A percentile compares a stretch with the other conserved stretches of the same genome.
phyloP scores from a whole-genome alignment of 805 yeast genomes.

The Debaryomyces hansenii region DNA sequence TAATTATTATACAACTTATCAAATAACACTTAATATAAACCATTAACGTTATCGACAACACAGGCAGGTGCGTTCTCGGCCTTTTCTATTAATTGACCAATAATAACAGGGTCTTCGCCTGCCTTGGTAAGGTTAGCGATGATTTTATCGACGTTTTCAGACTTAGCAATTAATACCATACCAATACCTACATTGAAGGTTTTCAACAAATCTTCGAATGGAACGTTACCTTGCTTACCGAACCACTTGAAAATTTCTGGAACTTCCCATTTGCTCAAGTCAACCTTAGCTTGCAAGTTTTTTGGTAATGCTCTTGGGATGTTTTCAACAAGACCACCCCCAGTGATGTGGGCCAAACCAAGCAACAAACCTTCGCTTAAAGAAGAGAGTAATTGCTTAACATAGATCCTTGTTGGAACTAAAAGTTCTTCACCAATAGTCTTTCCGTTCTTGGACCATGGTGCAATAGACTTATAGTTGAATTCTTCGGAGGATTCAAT shows the following conservation, averaged over 20 bases:
- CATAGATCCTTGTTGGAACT: slow-evolving; percentile 92
- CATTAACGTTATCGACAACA: slow-evolving; percentile 50
- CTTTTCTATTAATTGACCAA: slow-evolving; percentile 38
- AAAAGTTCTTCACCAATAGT: slow-evolving; percentile 85
- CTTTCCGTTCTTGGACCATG: slow-evolving; percentile 67
- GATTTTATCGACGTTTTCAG: slow-evolving; percentile 61
- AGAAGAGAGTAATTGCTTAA: slow-evolving; percentile 80
- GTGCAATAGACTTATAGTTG: slow-evolving; percentile 73
- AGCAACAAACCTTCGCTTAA: slow-evolving; percentile 65
- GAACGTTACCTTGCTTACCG: slow-evolving; percentile 88
- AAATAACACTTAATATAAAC: slow-evolving; percentile 4
- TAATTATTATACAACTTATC: background rate
- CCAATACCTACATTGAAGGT: slow-evolving; percentile 97
- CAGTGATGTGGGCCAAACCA: slow-evolving; percentile 96
- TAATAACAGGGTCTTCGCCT: slow-evolving; percentile 70
- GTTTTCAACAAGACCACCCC: slow-evolving; percentile 97
- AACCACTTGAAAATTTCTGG: slow-evolving; percentile 94
- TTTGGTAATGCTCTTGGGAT: slow-evolving; percentile 92
- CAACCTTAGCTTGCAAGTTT: slow-evolving; percentile 75
- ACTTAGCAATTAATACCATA: slow-evolving; percentile 84
- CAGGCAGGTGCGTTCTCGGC: slow-evolving; percentile 57
- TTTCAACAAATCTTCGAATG: slow-evolving; percentile 77
- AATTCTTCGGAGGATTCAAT: slow-evolving; percentile 75
- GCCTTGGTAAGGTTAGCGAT: slow-evolving; percentile 53
- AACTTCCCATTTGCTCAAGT: slow-evolving; percentile 76